These are phyloP conservation scores for Sicyos baderoa DNA, from an alignment of 306 rosid genomes.

Conservation along the genomic window DNA sequence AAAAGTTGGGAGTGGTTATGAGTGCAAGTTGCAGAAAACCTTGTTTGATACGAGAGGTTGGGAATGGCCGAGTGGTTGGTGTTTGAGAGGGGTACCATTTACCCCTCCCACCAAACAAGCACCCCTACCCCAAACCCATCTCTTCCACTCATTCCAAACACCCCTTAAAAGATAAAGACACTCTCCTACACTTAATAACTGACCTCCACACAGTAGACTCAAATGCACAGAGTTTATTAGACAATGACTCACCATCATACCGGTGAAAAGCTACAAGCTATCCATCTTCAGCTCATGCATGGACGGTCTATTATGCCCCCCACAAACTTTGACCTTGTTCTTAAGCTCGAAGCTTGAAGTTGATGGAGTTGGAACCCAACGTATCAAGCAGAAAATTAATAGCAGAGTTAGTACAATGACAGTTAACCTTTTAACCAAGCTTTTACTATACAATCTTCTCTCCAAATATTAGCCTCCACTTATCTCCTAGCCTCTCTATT, in stretches of 20 bases:
- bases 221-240: not conserved
- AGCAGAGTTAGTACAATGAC: not conserved
- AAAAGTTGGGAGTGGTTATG: no score
- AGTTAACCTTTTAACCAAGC: not conserved
- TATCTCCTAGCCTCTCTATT: not conserved
- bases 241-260: not conserved
- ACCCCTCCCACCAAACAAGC: no score
- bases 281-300: not conserved
- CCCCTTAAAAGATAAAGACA: not conserved
- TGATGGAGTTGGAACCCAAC: not conserved
- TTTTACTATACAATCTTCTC: not conserved
- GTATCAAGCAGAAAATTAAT: not conserved
- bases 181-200: not conserved
- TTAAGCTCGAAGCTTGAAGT: not conserved
- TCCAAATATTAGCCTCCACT: constrained; percentile 4
- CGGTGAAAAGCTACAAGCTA: not conserved
- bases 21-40: no score
- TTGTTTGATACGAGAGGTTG: no score
- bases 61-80: no score
- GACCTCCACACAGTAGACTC: not conserved
- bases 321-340: not conserved
- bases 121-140: no score
- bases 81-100: no score
- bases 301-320: constrained; percentile 5
- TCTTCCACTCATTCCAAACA: no score